phyloP scores from a whole-genome alignment of 129 eudicot species.

The Centella asiatica region DNA sequence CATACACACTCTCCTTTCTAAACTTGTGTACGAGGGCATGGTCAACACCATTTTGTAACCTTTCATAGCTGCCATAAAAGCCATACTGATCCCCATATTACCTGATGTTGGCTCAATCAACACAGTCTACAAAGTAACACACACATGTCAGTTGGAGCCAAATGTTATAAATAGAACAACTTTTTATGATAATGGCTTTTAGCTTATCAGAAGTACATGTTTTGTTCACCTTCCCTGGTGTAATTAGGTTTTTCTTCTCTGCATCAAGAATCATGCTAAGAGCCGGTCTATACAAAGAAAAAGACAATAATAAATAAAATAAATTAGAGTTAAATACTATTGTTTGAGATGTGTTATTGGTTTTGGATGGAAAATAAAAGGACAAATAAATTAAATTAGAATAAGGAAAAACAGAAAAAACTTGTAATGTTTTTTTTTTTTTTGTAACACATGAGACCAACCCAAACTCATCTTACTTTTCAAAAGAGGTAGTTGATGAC shows the following conservation, averaged over 20 bases:
- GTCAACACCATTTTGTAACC: conserved; percentile 97
- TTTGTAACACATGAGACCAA: too few species aligned
- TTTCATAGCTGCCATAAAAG: conserved; percentile 96
- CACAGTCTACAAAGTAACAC: conserved; percentile 44
- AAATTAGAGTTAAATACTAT: too few species aligned
- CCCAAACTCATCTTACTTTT: too few species aligned
- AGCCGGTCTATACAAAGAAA: conserved; percentile 53
- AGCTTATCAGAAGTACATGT: not conserved
- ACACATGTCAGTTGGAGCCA: not conserved
- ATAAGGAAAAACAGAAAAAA: too few species aligned
- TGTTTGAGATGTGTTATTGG: too few species aligned
- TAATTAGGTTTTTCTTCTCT: conserved; percentile 66
- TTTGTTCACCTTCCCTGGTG: conserved; percentile 67
- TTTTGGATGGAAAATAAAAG: too few species aligned
- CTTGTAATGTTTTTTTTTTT: too few species aligned
- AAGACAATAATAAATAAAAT: too few species aligned
- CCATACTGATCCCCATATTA: conserved; percentile 98
- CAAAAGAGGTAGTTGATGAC: too few species aligned
- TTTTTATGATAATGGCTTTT: not conserved
- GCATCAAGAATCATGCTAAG: conserved; percentile 74
- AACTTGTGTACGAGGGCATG: conserved; percentile 96
- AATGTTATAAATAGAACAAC: not conserved
- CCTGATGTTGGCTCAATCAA: conserved; percentile 97
- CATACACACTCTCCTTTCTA: conserved; percentile 96
- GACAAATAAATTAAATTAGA: too few species aligned